A percentile compares a stretch with the other conserved stretches of the same genome.
phyloP scores from a whole-genome alignment of 1,284 basidiomycete species.

The Cutaneotrichosporon mucoides region DNA sequence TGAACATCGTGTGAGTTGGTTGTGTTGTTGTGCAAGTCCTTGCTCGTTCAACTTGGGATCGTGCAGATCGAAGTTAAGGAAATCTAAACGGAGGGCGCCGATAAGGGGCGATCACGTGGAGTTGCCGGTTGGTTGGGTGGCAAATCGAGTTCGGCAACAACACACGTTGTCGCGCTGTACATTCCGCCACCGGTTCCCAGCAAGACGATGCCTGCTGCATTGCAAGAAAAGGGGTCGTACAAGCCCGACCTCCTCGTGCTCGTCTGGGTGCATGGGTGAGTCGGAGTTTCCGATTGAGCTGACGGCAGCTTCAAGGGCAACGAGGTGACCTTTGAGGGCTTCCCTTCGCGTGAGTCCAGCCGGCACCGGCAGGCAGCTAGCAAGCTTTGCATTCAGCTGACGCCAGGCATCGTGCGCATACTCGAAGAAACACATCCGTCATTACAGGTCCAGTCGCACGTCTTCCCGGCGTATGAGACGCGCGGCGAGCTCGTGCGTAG shows the following conservation, averaged over 20 bases:
- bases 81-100: constrained; percentile 3
- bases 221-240: constrained; percentile 12
- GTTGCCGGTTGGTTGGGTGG: constrained; percentile 1
- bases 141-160: background rate
- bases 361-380: background rate
- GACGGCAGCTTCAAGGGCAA: constrained; percentile 49
- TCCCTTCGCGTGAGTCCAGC: constrained; percentile 40
- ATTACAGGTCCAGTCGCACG: constrained; percentile 63
- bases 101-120: background rate
- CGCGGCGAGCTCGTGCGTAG: constrained; percentile 74
- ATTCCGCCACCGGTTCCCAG: background rate
- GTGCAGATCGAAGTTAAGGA: background rate
- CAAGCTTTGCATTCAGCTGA: background rate
- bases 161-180: too few relatives aligned
- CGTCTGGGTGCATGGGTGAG: constrained; percentile 50
- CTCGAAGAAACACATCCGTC: constrained; percentile 53
- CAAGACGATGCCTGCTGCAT: background rate
- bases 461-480: constrained; percentile 91
- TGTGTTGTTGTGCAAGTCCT: too few relatives aligned
- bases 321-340: constrained; percentile 49
- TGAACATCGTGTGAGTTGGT: constrained; percentile 26
- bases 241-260: constrained; percentile 43
- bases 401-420: constrained; percentile 68
- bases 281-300: background rate
- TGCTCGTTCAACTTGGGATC: too few relatives aligned